phyloP scores from a whole-genome alignment of 2,329 filamentous ascomycete species.

The Neopestalotiopsis sp. region DNA sequence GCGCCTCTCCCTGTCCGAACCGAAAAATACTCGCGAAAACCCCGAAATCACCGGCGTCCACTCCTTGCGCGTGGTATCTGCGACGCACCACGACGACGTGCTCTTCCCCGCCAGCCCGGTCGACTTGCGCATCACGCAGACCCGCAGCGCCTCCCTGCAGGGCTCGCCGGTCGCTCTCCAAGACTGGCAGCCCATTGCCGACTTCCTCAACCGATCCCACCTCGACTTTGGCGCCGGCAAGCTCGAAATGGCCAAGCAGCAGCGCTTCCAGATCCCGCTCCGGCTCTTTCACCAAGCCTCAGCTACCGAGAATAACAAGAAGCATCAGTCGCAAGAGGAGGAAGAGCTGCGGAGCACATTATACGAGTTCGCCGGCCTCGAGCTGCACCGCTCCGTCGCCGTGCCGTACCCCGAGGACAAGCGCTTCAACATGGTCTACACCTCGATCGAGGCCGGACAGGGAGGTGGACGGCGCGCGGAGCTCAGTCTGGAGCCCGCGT shows the following conservation, averaged over 20 bases:
- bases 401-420: conserved; percentile 39
- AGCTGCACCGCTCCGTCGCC: conserved; percentile 53
- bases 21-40: conserved; percentile 23
- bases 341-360: conserved; percentile 25
- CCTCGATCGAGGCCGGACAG: conserved; percentile 55
- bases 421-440: conserved; percentile 55
- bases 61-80: conserved; percentile 44
- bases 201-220: conserved; percentile 50
- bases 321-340: neutral
- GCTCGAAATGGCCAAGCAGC: conserved; percentile 41
- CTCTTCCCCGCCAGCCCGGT: conserved; percentile 51
- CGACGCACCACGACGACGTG: conserved; percentile 45
- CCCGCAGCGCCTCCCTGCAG: conserved; percentile 36
- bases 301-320: neutral
- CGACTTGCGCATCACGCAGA: conserved; percentile 53
- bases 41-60: conserved; percentile 32
- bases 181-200: conserved; percentile 39
- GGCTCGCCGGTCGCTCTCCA: conserved; percentile 31
- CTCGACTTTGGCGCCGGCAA: conserved; percentile 50
- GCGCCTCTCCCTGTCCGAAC: conserved; percentile 38
- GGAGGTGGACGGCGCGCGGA: conserved; percentile 57
- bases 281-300: conserved; percentile 24
- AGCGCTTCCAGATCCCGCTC: conserved; percentile 37
- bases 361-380: conserved; percentile 56
- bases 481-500: conserved; percentile 47